A percentile compares a stretch with the other conserved stretches of the same genome.
These are phyloP conservation scores for Alternaria atra DNA, from an alignment of 2,329 filamentous ascomycete genomes.

Conservation along the genomic window DNA sequence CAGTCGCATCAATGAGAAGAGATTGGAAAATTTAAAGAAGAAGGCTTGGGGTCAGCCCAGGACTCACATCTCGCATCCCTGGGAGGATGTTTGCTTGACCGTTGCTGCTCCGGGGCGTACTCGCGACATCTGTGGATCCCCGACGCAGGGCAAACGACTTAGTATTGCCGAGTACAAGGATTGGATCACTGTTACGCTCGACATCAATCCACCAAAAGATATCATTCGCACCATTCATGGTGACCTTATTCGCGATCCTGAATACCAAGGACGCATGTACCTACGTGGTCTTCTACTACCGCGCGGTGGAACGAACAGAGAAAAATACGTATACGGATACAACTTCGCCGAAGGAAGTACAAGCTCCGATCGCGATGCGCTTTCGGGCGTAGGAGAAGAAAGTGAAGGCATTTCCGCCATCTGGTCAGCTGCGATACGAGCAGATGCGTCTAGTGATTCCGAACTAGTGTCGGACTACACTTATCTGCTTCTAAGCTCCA, in stretches of 20 bases:
- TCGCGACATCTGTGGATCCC: not conserved
- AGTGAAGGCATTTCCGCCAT: not conserved
- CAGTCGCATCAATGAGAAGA: slow-evolving; percentile 8
- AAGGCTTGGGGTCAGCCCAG: not conserved
- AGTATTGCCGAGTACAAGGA: not conserved
- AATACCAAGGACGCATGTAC: not conserved
- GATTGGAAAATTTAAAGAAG: not conserved
- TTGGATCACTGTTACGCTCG: not conserved
- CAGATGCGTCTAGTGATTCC: not conserved
- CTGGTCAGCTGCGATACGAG: not conserved
- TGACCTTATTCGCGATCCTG: not conserved
- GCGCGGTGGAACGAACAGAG: not conserved
- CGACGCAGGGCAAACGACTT: not conserved
- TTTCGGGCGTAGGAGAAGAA: not conserved
- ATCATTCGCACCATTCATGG: not conserved
- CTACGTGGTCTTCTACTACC: not conserved
- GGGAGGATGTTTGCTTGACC: slow-evolving; percentile 26
- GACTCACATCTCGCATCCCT: slow-evolving; percentile 3
- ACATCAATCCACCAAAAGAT: not conserved
- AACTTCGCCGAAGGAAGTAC: not conserved
- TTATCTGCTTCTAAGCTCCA: not conserved
- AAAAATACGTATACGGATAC: not conserved
- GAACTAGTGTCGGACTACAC: not conserved
- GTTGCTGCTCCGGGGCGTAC: slow-evolving; percentile 12
- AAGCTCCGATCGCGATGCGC: not conserved